phyloP scores from a whole-genome alignment of 768 basidiomycete species.

The Epithele typhae region DNA sequence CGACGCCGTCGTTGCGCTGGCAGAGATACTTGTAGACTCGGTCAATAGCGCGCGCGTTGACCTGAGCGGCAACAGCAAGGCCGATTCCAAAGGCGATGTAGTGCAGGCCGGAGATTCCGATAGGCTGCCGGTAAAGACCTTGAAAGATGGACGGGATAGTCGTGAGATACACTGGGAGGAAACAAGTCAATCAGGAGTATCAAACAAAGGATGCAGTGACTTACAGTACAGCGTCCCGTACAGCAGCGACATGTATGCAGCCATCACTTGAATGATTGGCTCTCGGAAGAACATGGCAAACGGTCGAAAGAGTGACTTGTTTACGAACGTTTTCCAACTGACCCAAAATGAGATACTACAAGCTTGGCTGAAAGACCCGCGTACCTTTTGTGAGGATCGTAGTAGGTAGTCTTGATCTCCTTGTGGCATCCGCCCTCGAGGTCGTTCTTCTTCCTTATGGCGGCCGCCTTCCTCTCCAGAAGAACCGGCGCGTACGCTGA shows the following conservation, averaged over 20 bases:
- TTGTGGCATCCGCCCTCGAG: too few species aligned
- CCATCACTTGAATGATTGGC: constrained; percentile 64
- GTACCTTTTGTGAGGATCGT: too few species aligned
- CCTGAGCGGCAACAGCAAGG: constrained; percentile 36
- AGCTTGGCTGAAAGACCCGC: constrained; percentile 47
- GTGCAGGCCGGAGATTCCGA: constrained; percentile 61
- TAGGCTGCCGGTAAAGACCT: constrained; percentile 45
- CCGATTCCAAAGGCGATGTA: constrained; percentile 68
- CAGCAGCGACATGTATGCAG: constrained; percentile 64
- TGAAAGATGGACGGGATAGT: constrained; percentile 59
- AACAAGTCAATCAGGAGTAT: background rate
- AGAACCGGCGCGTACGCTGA: constrained; percentile 26
- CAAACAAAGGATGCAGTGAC: constrained; percentile 16
- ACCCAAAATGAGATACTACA: constrained; percentile 49
- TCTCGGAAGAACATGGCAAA: constrained; percentile 58
- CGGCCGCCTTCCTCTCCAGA: too few species aligned
- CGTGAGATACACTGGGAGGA: constrained; percentile 54
- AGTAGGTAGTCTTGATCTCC: too few species aligned
- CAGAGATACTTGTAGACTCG: constrained; percentile 48
- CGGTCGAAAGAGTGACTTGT: constrained; percentile 38
- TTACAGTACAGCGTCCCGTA: constrained; percentile 60
- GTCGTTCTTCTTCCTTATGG: too few species aligned
- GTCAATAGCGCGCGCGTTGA: constrained; percentile 58
- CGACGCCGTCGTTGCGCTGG: constrained; percentile 46
- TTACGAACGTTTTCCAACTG: too few species aligned